Percentiles rank a stretch among this genome's conserved stretches.
These are phyloP conservation scores for Boletus semigastroideus DNA, from an alignment of 1,284 basidiomycete genomes.

Conservation along the genomic window DNA sequence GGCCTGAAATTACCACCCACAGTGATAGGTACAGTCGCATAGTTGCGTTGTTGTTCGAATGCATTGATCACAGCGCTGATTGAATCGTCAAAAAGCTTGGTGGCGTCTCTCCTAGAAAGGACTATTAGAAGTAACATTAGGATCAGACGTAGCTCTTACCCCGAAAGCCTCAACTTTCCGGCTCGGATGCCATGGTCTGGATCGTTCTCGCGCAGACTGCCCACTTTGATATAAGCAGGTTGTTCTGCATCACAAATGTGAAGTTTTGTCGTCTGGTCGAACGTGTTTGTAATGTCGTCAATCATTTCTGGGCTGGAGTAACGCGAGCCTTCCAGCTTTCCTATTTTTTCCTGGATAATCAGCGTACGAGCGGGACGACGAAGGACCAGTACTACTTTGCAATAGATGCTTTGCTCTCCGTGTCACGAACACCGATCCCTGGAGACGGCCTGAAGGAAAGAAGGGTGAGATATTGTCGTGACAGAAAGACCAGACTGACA, in stretches of 20 bases:
- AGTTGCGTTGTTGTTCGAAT: constrained; percentile 32
- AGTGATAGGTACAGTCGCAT: constrained; percentile 18
- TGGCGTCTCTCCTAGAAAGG: constrained; percentile 29
- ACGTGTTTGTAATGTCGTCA: constrained; percentile 33
- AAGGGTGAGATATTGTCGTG: constrained; percentile 38
- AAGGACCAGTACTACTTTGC: constrained; percentile 25
- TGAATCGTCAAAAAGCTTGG: constrained; percentile 40
- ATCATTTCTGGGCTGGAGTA: constrained; percentile 25
- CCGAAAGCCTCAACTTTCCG: constrained; percentile 36
- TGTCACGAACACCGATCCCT: constrained; percentile 41
- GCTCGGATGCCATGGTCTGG: constrained; percentile 32
- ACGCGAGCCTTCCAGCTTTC: constrained; percentile 15
- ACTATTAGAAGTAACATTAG: constrained; percentile 19
- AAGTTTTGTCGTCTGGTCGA: constrained; percentile 40
- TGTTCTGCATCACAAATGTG: constrained; percentile 32
- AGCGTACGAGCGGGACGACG: background rate
- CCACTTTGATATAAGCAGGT: constrained; percentile 39
- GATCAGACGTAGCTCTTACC: constrained; percentile 25
- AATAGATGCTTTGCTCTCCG: constrained; percentile 37
- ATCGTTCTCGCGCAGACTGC: constrained; percentile 36
- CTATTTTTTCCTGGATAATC: background rate
- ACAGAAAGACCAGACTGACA: constrained; percentile 3
- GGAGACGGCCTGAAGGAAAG: constrained; percentile 27
- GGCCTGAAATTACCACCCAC: constrained; percentile 11
- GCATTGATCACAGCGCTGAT: constrained; percentile 34